A percentile compares a stretch with the other conserved stretches of the same genome.
These are phyloP conservation scores for Candida andamanensis DNA, from an alignment of 805 yeast genomes.

Conservation along the genomic window DNA sequence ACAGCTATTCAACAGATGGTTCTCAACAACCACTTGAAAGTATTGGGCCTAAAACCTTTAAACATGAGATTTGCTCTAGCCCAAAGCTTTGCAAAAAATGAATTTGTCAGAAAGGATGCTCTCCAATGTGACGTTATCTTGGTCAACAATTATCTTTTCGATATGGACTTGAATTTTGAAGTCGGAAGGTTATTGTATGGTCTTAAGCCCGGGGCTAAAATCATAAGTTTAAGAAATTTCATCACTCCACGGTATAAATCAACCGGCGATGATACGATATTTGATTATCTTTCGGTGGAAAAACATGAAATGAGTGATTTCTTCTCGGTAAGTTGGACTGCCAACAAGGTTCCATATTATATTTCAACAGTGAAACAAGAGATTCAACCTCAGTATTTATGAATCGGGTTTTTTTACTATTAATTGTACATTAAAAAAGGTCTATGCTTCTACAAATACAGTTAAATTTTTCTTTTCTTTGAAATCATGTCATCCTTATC, in stretches of 20 bases:
- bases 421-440: too few relatives aligned
- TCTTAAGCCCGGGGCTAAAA: constrained; percentile 67
- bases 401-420: too few relatives aligned
- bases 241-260: constrained; percentile 72
- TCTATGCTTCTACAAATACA: too few relatives aligned
- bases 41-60: constrained; percentile 63
- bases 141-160: constrained; percentile 81
- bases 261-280: constrained; percentile 45
- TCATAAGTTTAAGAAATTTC: constrained; percentile 73
- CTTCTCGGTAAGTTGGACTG: constrained; percentile 86
- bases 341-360: constrained; percentile 74
- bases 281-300: constrained; percentile 62
- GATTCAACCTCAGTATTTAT: constrained; percentile 30
- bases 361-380: constrained; percentile 59
- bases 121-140: constrained; percentile 65
- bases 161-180: constrained; percentile 61
- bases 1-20: constrained; percentile 58
- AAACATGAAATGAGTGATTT: constrained; percentile 55
- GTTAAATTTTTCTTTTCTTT: constrained; percentile 7
- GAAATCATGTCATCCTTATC: constrained; percentile 1
- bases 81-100: constrained; percentile 69
- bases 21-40: constrained; percentile 49
- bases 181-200: constrained; percentile 63
- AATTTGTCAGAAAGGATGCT: constrained; percentile 48
- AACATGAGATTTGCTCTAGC: constrained; percentile 52